Evolutionary conservation across 306 rosid genomes (phyloP).

Genomic region (Macrotyloma uniflorum): DNA sequence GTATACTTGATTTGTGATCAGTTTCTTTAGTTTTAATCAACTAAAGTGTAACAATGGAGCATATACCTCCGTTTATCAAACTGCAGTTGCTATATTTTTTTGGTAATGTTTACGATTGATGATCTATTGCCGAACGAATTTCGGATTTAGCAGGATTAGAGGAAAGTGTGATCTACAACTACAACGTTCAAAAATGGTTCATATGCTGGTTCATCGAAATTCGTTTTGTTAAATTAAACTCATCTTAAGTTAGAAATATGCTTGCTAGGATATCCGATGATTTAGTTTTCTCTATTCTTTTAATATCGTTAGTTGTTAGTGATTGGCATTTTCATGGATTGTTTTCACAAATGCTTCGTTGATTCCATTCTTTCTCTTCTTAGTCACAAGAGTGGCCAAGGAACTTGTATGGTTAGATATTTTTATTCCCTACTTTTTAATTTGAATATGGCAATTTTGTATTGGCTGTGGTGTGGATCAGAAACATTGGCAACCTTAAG

Average conservation of each 20-base stretch:
- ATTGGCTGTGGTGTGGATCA: slow-evolving; percentile 32
- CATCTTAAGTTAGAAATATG: slow-evolving; percentile 9
- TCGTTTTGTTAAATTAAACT: not conserved
- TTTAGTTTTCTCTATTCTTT: not conserved
- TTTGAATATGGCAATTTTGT: slow-evolving; percentile 35
- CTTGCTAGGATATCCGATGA: slow-evolving; percentile 1
- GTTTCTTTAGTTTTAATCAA: slow-evolving; percentile 11
- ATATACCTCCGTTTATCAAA: not conserved
- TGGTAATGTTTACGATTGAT: not conserved
- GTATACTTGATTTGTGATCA: slow-evolving; percentile 12
- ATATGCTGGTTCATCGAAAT: not conserved
- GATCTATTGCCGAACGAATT: not conserved
- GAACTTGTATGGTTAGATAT: not conserved
- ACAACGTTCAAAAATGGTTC: not conserved
- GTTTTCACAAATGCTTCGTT: slow-evolving; percentile 6
- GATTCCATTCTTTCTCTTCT: not conserved
- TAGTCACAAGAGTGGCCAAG: not conserved
- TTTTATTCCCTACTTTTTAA: slow-evolving; percentile 13
- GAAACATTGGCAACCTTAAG: slow-evolving; percentile 32
- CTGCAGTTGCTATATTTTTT: not conserved
- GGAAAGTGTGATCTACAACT: slow-evolving; percentile 16
- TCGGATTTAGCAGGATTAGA: slow-evolving; percentile 24
- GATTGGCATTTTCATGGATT: slow-evolving; percentile 7
- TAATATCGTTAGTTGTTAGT: slow-evolving; percentile 1
- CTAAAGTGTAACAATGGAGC: not conserved